Conservation (phyloP, 768 basidiomycete species). For the Daedaleopsis nitida region DNA sequence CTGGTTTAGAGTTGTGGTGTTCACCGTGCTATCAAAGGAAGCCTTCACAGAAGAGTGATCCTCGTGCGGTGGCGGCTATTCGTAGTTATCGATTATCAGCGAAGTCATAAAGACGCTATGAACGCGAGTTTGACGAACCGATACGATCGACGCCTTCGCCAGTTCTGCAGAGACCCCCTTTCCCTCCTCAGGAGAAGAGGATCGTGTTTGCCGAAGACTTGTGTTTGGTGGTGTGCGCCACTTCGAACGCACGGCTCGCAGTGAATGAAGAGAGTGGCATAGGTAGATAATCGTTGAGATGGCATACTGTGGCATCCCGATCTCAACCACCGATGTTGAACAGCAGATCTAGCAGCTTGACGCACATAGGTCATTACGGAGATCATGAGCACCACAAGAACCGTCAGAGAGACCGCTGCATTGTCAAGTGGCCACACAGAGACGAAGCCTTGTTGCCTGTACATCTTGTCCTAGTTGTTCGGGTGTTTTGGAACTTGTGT, state of each 20-base stretch:
- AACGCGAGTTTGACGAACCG: no score
- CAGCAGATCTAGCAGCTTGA: background rate
- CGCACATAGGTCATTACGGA: conserved; percentile 12
- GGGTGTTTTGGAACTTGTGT: background rate
- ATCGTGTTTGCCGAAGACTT: background rate
- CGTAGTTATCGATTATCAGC: no score
- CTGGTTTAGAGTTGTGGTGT: no score
- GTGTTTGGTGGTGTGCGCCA: background rate
- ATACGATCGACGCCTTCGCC: no score
- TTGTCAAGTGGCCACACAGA: background rate
- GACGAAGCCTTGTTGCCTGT: background rate
- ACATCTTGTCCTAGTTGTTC: conserved; percentile 1
- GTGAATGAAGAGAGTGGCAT: background rate
- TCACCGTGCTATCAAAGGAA: no score
- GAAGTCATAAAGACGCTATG: no score
- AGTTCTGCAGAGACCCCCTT: no score
- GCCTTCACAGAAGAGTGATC: no score
- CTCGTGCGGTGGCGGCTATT: no score
- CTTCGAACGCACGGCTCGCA: no score
- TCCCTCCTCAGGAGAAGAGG: background rate
- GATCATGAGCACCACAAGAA: background rate
- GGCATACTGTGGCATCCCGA: conserved; percentile 7
- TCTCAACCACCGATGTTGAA: background rate
- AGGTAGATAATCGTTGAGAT: background rate
- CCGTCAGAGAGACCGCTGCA: background rate